Conservation (phyloP, 371 early-diverging fungal genomes). For the Mortierella sp. region DNA sequence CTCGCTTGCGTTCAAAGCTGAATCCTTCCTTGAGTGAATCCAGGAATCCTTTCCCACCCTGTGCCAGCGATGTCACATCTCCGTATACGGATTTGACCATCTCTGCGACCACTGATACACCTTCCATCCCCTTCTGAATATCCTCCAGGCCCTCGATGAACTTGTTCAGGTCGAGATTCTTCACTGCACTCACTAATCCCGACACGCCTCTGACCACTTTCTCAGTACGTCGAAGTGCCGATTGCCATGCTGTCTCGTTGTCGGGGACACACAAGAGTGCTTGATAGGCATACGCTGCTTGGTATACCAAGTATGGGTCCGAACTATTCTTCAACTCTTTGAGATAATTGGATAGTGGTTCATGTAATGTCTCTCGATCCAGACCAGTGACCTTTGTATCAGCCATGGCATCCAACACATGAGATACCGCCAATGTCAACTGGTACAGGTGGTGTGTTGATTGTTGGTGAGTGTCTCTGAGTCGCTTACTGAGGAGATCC, state of each 20-base stretch:
- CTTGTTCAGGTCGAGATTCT: background rate
- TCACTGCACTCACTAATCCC: background rate
- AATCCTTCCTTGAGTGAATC: background rate
- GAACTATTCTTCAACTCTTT: background rate
- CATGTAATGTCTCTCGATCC: slow-evolving; percentile 7
- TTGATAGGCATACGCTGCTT: slow-evolving; percentile 19
- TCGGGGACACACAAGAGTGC: slow-evolving; percentile 13
- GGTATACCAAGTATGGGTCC: slow-evolving; percentile 13
- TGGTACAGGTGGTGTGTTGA: background rate
- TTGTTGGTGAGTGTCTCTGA: slow-evolving; percentile 1
- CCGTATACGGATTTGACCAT: background rate
- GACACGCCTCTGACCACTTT: background rate
- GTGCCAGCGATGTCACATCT: background rate
- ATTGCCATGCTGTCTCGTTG: slow-evolving; percentile 2
- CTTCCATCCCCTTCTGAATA: background rate
- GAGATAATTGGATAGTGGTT: slow-evolving; percentile 3
- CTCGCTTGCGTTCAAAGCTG: background rate
- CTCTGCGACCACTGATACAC: background rate
- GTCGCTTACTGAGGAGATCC: background rate
- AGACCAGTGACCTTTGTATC: slow-evolving; percentile 3
- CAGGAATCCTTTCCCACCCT: background rate
- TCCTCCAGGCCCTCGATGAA: background rate
- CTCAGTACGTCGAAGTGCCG: background rate
- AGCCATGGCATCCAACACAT: slow-evolving; percentile 12
- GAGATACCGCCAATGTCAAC: slow-evolving; percentile 1